phyloP scores from a whole-genome alignment of 768 basidiomycete species.

The Leccinum uliginosum region DNA sequence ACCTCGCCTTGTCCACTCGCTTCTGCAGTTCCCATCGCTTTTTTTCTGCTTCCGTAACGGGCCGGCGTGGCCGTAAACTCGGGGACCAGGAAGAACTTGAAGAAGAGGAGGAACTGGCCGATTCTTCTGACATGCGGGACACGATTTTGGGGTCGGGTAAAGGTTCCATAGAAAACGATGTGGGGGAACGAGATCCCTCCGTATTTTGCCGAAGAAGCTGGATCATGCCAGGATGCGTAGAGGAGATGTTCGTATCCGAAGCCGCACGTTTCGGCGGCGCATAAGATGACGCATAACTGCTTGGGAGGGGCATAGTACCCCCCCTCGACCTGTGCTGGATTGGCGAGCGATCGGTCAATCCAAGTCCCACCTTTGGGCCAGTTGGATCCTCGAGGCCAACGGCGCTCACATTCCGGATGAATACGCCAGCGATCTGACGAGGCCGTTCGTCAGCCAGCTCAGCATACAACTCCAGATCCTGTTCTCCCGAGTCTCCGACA shows the following conservation, averaged over 20 bases:
- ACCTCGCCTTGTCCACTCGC: constrained; percentile 60
- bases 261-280: constrained; percentile 13
- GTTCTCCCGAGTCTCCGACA: constrained; percentile 91
- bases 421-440: constrained; percentile 69
- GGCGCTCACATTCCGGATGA: constrained; percentile 70
- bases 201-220: constrained; percentile 13
- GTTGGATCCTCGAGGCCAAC: constrained; percentile 58
- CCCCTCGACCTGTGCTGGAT: constrained; percentile 8
- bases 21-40: constrained; percentile 56
- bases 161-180: constrained; percentile 9
- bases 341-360: background rate
- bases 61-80: constrained; percentile 4
- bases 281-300: background rate
- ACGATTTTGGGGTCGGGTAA: constrained; percentile 8
- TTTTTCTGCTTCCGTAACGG: constrained; percentile 51
- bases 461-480: constrained; percentile 89
- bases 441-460: constrained; percentile 67
- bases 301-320: constrained; percentile 4
- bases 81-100: constrained; percentile 20
- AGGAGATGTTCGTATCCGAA: constrained; percentile 18
- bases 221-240: constrained; percentile 5
- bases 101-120: constrained; percentile 20
- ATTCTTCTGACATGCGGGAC: constrained; percentile 24
- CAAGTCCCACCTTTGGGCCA: constrained; percentile 31
- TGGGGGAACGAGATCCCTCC: constrained; percentile 11